Percentiles rank a stretch among this genome's conserved stretches.
Conservation (phyloP, 306 rosid species). For the Pachyrhizus erosus region DNA sequence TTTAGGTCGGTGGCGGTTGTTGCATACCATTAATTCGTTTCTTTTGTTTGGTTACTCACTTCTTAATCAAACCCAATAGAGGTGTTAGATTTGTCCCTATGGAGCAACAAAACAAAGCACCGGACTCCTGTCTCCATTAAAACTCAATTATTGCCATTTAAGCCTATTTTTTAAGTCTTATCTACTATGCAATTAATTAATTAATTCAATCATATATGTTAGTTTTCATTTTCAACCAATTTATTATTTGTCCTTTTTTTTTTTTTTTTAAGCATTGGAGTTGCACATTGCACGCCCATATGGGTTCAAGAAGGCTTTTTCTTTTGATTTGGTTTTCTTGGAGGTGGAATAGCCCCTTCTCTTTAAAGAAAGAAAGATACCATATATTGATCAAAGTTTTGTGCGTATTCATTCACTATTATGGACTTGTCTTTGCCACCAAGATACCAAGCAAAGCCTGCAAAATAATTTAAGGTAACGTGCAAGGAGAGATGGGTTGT, state of each 20-base stretch:
- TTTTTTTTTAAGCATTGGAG: not conserved
- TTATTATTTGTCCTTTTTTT: not conserved
- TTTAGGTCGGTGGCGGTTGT: constrained; percentile 34
- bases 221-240: constrained; percentile 15
- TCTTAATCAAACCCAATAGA: constrained; percentile 37
- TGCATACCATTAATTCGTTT: constrained; percentile 28
- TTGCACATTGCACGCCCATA: constrained; percentile 4
- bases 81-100: constrained; percentile 42
- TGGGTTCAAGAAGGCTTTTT: constrained; percentile 5
- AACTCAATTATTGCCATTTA: constrained; percentile 37
- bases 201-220: not conserved
- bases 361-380: not conserved
- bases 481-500: constrained; percentile 39
- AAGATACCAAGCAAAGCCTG: constrained; percentile 43
- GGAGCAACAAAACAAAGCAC: constrained; percentile 40
- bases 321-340: constrained; percentile 25
- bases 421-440: constrained; percentile 43
- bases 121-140: constrained; percentile 38
- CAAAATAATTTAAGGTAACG: constrained; percentile 46
- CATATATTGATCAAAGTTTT: not conserved
- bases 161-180: not conserved
- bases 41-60: constrained; percentile 30
- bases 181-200: not conserved
- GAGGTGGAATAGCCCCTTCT: not conserved
- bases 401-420: constrained; percentile 15